Conservation (phyloP, 2,329 filamentous ascomycete genomes). For the Clarireedia sp. region DNA sequence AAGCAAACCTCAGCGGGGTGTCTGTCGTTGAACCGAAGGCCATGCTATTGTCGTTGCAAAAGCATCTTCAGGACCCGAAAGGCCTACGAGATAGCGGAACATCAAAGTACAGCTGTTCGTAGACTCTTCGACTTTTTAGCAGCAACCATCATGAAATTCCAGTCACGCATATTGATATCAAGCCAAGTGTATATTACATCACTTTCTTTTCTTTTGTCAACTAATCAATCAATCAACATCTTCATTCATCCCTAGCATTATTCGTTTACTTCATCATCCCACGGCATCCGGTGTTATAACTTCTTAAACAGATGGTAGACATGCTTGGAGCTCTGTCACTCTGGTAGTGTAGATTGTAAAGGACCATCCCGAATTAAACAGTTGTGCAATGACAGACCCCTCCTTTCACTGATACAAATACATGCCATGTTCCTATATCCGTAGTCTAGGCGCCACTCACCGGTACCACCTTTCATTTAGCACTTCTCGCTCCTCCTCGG, state of each 20-base stretch:
- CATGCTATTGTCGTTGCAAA: too few species aligned
- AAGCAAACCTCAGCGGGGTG: too few species aligned
- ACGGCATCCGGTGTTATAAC: background rate
- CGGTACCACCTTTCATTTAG: background rate
- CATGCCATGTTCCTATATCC: background rate
- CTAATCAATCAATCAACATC: background rate
- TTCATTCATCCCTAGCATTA: background rate
- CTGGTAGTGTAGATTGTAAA: too few species aligned
- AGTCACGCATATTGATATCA: too few species aligned
- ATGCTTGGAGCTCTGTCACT: too few species aligned
- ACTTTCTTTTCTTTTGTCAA: background rate
- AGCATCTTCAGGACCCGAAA: too few species aligned
- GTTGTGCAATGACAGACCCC: background rate
- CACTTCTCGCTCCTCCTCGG: background rate
- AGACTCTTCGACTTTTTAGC: too few species aligned
- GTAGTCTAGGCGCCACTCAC: background rate
- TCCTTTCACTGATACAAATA: constrained; percentile 1
- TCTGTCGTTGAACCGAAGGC: too few species aligned
- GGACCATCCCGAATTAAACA: background rate
- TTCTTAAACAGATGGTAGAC: background rate
- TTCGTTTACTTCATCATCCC: background rate
- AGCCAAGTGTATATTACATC: too few species aligned
- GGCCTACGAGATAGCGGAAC: too few species aligned
- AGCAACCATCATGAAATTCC: too few species aligned
- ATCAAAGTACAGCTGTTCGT: too few species aligned